Base-by-base conservation (phyloP, 345 rosid genomes). In the Camelina neglecta region DNA sequence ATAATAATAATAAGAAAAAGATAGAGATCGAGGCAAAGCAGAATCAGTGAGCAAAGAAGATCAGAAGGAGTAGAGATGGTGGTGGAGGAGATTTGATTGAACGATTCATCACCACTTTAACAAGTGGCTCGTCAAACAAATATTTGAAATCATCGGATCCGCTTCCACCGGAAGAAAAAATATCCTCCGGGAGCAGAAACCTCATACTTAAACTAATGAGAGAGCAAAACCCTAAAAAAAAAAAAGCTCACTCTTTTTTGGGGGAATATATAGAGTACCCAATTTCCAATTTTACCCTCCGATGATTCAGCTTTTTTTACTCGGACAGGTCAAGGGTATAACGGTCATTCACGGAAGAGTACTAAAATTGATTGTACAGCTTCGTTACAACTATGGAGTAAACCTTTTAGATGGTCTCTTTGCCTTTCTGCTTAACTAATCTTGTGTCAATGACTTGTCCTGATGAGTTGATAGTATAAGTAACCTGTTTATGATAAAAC, bases 361-460 rank as follows among this genome's bases (percentile, higher is more conserved):
- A 13, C 51, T 33, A 63, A 63, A 42, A 41, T 53, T 53, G 56
- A 18, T 60, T 35, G 41, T 36, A 33, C 47, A 24, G 0, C 3
- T 24, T 24, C 26, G 23, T 47, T 54, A 76, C 74, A 75, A 54
- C 49, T 16, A 54, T 62, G 59, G 51, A 53, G n/a, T 65, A n/a
- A 38, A 39, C 39, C 59, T 58, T 58, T 86, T 71, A 88, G 83
- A 89, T 71, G 39, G 20, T 69, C 64, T 69, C 90, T 81, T 74
- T 86, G 21, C 87, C 89, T 36, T 60, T 79, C 66, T 82, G 85
- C 72, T 54, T 83, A 71, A 83, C 75, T 51, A 79, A 63, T 29
- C 71, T 71, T 83, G 76, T 82, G 78, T 81, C 45, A 47, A 79
- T 73, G 0, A 86, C 85, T 72, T 86, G 76, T 66, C 92, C 92